phyloP scores from a whole-genome alignment of 1,284 basidiomycete genomes.

The Wolfiporia cocos region DNA sequence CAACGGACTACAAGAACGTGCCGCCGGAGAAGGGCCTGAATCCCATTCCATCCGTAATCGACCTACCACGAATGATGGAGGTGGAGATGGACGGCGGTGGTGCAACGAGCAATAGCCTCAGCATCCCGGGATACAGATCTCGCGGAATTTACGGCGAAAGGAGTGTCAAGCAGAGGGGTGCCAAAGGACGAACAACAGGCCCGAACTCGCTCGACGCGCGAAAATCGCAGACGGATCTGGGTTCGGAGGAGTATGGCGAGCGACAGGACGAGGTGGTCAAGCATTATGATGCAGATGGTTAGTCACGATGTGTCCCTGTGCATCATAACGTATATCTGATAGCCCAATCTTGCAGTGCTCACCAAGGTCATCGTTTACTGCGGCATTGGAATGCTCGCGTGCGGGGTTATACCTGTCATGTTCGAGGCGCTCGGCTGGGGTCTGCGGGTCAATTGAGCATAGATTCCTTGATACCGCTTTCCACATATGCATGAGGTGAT shows the following conservation, averaged over 20 bases:
- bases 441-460: constrained; percentile 26
- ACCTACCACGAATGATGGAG: constrained; percentile 49
- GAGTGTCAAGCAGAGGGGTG: constrained; percentile 10
- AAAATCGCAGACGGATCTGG: constrained; percentile 26
- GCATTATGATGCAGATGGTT: constrained; percentile 86
- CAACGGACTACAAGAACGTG: constrained; percentile 75
- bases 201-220: constrained; percentile 9
- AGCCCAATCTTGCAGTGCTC: constrained; percentile 46
- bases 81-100: constrained; percentile 27
- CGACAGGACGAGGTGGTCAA: constrained; percentile 36
- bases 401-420: constrained; percentile 55
- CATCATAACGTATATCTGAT: background rate
- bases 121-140: constrained; percentile 4
- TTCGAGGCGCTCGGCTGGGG: constrained; percentile 73
- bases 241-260: constrained; percentile 20
- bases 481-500: too few species aligned
- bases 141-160: constrained; percentile 15
- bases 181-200: constrained; percentile 6
- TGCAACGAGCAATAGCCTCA: constrained; percentile 12
- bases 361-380: constrained; percentile 91
- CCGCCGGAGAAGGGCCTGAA: constrained; percentile 58
- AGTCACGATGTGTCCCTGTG: constrained; percentile 18
- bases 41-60: constrained; percentile 81
- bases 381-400: constrained; percentile 73
- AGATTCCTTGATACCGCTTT: too few species aligned